Conservation (phyloP, 805 yeast species). For the Monosporozyma servazzii region DNA sequence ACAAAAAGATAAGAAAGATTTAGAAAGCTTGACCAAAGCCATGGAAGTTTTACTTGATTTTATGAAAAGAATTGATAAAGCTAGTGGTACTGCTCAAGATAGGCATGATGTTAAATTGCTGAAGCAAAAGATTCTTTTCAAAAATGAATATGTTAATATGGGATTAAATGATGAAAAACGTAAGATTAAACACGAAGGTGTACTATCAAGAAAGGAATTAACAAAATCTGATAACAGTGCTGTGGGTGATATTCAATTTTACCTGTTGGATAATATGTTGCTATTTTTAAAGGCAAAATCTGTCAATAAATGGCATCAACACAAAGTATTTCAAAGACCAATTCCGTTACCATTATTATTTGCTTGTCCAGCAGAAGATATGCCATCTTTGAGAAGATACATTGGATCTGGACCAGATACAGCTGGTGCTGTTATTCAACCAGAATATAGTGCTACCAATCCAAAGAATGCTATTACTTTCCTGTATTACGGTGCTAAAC, state of each 20-base stretch:
- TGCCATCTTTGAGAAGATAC: constrained; percentile 48
- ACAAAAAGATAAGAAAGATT: constrained; percentile 46
- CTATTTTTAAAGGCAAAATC: constrained; percentile 78
- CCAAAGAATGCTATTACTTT: constrained; percentile 29
- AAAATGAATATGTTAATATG: constrained; percentile 79
- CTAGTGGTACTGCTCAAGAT: constrained; percentile 90
- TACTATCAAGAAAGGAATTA: constrained; percentile 28
- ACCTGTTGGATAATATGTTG: constrained; percentile 79
- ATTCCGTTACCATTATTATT: constrained; percentile 71
- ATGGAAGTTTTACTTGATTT: constrained; percentile 66
- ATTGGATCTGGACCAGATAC: constrained; percentile 27
- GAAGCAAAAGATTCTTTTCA: constrained; percentile 73
- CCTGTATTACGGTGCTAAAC: constrained; percentile 30
- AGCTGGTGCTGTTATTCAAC: constrained; percentile 22
- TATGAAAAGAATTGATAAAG: constrained; percentile 64
- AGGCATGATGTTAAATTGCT: constrained; percentile 80
- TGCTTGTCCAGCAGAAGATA: constrained; percentile 69
- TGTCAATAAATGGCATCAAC: constrained; percentile 83
- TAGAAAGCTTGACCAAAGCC: constrained; percentile 53
- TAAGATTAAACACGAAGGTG: constrained; percentile 42
- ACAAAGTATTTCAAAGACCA: constrained; percentile 84
- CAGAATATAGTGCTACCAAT: constrained; percentile 17
- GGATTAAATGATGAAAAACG: constrained; percentile 76
- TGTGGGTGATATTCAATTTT: constrained; percentile 69
- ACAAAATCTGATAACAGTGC: constrained; percentile 20